Conservation (phyloP, 176 grass and related monocot species). For the Triticum monococcum region DNA sequence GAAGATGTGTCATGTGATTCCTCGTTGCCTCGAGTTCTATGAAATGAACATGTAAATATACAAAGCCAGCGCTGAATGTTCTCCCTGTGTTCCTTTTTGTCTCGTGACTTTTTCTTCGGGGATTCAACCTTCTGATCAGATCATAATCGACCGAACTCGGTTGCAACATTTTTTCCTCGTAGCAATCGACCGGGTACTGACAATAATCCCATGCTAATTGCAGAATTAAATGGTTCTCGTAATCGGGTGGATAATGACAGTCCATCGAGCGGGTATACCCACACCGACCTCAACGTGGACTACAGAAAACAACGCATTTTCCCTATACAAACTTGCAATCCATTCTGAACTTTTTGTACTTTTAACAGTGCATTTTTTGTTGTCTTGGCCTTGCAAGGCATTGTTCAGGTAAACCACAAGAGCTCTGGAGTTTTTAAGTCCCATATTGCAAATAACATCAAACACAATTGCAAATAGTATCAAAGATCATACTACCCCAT, state of each 20-base stretch:
- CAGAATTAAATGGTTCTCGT: not conserved
- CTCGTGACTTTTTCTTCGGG: too few species aligned
- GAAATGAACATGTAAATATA: constrained; percentile 10
- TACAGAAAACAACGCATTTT: not conserved
- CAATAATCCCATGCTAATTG: not conserved
- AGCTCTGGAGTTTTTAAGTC: not conserved
- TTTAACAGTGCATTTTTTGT: not conserved
- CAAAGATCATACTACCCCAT: not conserved
- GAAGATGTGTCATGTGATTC: not conserved
- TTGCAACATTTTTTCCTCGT: too few species aligned
- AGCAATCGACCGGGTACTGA: not conserved
- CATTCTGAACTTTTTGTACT: not conserved
- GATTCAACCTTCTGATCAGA: not conserved
- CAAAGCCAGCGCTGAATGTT: not conserved
- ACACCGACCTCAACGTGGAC: not conserved
- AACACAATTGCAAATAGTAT: not conserved
- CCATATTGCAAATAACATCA: not conserved
- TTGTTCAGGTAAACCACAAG: not conserved
- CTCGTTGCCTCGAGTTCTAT: not conserved
- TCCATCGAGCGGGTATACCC: not conserved
- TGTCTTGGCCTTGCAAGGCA: not conserved
- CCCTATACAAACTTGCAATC: not conserved
- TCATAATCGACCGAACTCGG: not conserved
- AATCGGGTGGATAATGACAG: not conserved
- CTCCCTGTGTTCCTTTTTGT: not conserved